Conservation (phyloP, 108 stramenopile genomes). For the Skeletonema tropicum region DNA sequence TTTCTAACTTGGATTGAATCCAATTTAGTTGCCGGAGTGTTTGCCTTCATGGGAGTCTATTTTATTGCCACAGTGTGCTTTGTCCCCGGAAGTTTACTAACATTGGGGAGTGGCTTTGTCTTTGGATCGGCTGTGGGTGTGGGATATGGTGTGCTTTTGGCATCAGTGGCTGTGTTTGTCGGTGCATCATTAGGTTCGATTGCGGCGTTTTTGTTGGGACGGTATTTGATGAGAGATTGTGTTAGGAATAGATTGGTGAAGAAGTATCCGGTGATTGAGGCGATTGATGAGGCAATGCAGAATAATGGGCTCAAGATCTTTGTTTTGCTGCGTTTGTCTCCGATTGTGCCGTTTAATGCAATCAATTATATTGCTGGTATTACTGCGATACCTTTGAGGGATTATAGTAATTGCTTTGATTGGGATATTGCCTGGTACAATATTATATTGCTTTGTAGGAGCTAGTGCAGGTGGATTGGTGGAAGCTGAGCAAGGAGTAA, state of each 20-base stretch:
- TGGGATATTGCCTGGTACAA: conserved; percentile 75
- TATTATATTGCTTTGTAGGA: conserved; percentile 80
- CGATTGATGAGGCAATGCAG: conserved; percentile 63
- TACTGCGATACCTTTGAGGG: conserved; percentile 48
- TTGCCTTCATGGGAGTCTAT: conserved; percentile 70
- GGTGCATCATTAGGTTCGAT: conserved; percentile 50
- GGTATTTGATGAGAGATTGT: conserved; percentile 71
- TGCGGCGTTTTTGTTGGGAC: conserved; percentile 58
- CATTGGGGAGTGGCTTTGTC: conserved; percentile 77
- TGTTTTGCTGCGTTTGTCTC: conserved; percentile 65
- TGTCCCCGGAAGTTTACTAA: conserved; percentile 74
- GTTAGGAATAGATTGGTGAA: conserved; percentile 45
- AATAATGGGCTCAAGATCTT: conserved; percentile 74
- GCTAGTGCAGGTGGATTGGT: conserved; percentile 66
- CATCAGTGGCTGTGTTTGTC: conserved; percentile 61
- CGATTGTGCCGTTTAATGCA: conserved; percentile 74
- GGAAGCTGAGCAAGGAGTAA: conserved; percentile 42
- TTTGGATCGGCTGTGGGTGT: conserved; percentile 68
- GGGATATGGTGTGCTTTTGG: conserved; percentile 59
- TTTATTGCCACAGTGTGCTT: conserved; percentile 68
- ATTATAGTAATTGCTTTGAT: conserved; percentile 61
- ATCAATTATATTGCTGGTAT: conserved; percentile 73
- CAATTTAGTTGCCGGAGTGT: conserved; percentile 61
- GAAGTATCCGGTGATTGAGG: conserved; percentile 62
- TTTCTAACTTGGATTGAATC: conserved; percentile 66